A percentile compares a stretch with the other conserved stretches of the same genome.
Evolutionary conservation across 257 asterid genomes (phyloP).

Genomic region (Ehretia macrophylla): DNA sequence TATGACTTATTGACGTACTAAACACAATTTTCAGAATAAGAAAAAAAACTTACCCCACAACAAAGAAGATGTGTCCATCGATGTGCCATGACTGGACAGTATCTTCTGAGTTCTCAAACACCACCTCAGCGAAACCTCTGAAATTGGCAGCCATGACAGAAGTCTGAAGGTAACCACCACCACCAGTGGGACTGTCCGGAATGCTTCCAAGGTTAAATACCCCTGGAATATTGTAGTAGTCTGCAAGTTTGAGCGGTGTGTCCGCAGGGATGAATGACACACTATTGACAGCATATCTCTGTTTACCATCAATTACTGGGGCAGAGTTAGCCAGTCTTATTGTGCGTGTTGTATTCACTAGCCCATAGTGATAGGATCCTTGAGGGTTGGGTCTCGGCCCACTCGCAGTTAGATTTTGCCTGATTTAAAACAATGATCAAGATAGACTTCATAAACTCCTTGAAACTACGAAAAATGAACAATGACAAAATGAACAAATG

Average conservation of each 20-base stretch:
- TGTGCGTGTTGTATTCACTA: conserved; percentile 26
- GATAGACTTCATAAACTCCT: no score
- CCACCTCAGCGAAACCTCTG: conserved; percentile 27
- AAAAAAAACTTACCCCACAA: conserved; percentile 17
- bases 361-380: conserved; percentile 35
- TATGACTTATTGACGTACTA: background rate
- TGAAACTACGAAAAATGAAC: no score
- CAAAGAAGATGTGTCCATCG: conserved; percentile 30
- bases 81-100: conserved; percentile 31
- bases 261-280: conserved; percentile 28
- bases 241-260: conserved; percentile 38
- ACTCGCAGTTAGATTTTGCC: conserved; percentile 33
- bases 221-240: conserved; percentile 30
- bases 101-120: conserved; percentile 25
- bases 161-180: conserved; percentile 24
- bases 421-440: conserved; percentile 4
- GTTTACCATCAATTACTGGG: conserved; percentile 26
- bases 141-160: conserved; percentile 36
- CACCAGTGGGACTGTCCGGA: conserved; percentile 22
- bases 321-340: conserved; percentile 26
- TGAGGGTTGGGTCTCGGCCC: conserved; percentile 37
- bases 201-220: conserved; percentile 25
- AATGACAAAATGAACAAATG: no score
- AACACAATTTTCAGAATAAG: no score
- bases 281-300: conserved; percentile 31